phyloP scores from a whole-genome alignment of 129 eudicot species.

The Smallanthus sonchifolius region DNA sequence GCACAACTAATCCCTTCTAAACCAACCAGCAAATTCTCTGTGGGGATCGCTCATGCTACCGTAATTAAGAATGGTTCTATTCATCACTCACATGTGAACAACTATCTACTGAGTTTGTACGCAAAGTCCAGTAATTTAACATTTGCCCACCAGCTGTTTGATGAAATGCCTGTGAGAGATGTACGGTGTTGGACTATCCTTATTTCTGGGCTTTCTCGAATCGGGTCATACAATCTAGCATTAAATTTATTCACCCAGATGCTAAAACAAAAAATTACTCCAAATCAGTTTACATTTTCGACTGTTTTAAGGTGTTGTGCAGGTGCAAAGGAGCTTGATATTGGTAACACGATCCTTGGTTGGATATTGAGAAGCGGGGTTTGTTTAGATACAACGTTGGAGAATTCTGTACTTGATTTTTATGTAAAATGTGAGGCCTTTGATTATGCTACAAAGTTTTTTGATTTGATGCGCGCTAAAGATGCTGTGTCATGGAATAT shows the following conservation, averaged over 20 bases:
- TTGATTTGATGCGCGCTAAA: slow-evolving; percentile 41
- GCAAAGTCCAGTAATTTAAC: slow-evolving; percentile 28
- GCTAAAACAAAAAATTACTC: slow-evolving; percentile 43
- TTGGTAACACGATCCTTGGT: slow-evolving; percentile 56
- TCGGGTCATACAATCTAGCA: slow-evolving; percentile 34
- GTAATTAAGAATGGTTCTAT: slow-evolving; percentile 44
- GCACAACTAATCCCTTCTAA: slow-evolving; percentile 1
- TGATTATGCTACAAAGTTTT: slow-evolving; percentile 39
- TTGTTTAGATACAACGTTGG: slow-evolving; percentile 43
- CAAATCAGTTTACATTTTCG: slow-evolving; percentile 70
- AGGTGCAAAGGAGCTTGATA: slow-evolving; percentile 30
- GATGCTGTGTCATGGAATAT: slow-evolving; percentile 69
- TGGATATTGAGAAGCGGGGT: slow-evolving; percentile 54
- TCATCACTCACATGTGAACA: slow-evolving; percentile 27
- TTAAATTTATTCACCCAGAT: slow-evolving; percentile 45
- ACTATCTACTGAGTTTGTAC: slow-evolving; percentile 45
- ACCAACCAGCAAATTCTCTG: slow-evolving; percentile 1
- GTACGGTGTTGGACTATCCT: slow-evolving; percentile 79
- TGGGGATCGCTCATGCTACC: slow-evolving; percentile 26
- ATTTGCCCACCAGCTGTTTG: slow-evolving; percentile 54
- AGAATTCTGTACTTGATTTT: slow-evolving; percentile 63
- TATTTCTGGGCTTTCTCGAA: slow-evolving; percentile 54
- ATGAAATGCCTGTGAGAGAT: slow-evolving; percentile 61
- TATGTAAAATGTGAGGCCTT: slow-evolving; percentile 55
- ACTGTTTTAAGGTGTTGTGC: slow-evolving; percentile 69